Base-by-base conservation (phyloP, 1,139 yeast species). In the Diutina mesorugosa region DNA sequence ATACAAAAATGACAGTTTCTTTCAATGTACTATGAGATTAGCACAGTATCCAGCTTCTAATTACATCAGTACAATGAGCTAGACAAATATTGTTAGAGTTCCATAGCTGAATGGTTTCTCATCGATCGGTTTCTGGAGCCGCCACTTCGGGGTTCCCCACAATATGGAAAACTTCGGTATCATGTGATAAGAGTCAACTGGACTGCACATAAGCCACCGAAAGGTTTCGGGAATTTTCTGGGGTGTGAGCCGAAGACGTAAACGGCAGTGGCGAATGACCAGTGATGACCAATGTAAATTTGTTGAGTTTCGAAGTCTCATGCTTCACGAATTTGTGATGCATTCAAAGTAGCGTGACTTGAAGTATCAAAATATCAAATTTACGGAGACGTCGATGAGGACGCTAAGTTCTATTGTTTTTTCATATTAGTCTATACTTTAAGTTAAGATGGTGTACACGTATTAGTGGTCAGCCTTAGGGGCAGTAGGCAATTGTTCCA, bases 401-500 rank as follows among this genome's bases (percentile, higher is more conserved):
- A 21, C 26, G 26, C 26, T 21, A 21, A 21, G 4, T 21, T 32
- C 10, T 35, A 35, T 35, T 35, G 10, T 35, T 35, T 35, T 35
- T 8, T 35, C 6, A 35, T 35, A 35, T 35, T 35, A 35, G n/a
- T 35, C 41, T 35, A 35, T 35, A n/a, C 14, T 35, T n/a, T 35
- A 10, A 35, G 14, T 35, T 35, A n/a, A 2, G 41, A 5, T 10
- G 14, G 14, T 35, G 41, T 18, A 16, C 18, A 21, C 35, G 5
- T 2, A 41, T 62, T 71, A 78, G 62, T 78, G 82, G 57, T 63
- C 71, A 54, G 72, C 66, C 61, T 72, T 73, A 60, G 74, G 72
- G 59, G 80, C 85, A 60, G 66, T 76, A 61, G 89, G 87, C 62
- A 86, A 78, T 59, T 79, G 79, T 58, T 67, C 69, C 66, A 90